Evolutionary conservation across 306 rosid species (phyloP).

Genomic region (Vigna mungo): DNA sequence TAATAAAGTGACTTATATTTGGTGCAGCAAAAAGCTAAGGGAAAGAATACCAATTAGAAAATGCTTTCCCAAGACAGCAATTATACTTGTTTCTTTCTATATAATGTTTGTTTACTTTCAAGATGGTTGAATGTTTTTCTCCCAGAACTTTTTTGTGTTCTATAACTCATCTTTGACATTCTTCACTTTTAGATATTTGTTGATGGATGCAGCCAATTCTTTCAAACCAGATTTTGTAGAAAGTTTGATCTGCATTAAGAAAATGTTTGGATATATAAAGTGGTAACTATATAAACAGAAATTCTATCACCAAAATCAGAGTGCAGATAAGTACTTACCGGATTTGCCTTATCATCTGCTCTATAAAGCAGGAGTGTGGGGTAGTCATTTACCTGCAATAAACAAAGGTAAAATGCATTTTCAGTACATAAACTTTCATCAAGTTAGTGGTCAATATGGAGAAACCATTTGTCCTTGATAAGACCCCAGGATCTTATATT

Average conservation of each 20-base stretch:
- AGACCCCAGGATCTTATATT: conserved; percentile 28
- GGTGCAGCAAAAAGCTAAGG: not conserved
- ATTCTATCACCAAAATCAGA: conserved; percentile 10
- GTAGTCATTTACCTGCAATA: conserved; percentile 73
- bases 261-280: conserved; percentile 10
- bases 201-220: conserved; percentile 82
- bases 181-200: conserved; percentile 64
- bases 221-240: conserved; percentile 79
- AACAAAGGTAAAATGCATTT: conserved; percentile 20
- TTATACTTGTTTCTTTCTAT: conserved; percentile 1
- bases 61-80: conserved; percentile 18
- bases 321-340: conserved; percentile 57
- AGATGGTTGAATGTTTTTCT: conserved; percentile 10
- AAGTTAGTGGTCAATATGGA: not conserved
- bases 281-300: conserved; percentile 1
- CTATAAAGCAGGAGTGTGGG: conserved; percentile 78
- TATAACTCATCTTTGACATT: conserved; percentile 78
- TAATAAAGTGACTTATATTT: conserved; percentile 1
- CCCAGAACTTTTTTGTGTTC: conserved; percentile 36
- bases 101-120: not conserved
- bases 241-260: conserved; percentile 70
- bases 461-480: conserved; percentile 12
- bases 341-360: conserved; percentile 71
- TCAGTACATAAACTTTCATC: conserved; percentile 39
- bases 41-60: not conserved